Conservation (phyloP, 2,329 filamentous ascomycete genomes). For the Pseudogymnoascus verrucosus region DNA sequence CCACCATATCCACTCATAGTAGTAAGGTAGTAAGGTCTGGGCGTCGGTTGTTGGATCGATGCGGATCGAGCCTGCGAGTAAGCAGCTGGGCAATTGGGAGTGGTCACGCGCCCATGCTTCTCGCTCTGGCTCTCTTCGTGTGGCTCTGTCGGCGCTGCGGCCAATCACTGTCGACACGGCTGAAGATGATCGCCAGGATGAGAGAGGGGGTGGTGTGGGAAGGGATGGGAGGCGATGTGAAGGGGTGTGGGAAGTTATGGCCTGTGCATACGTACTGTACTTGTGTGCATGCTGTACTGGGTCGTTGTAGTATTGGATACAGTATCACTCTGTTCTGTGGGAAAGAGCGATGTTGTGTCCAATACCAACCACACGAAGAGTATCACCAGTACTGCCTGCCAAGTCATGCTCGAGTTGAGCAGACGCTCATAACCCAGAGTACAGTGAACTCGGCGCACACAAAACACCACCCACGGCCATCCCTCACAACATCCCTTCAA, state of each 20-base stretch:
- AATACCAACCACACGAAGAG: background rate
- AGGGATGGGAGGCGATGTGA: background rate
- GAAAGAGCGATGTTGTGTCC: background rate
- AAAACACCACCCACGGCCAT: background rate
- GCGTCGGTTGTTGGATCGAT: slow-evolving; percentile 5
- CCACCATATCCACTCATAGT: background rate
- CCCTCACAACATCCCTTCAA: background rate
- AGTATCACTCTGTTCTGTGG: background rate
- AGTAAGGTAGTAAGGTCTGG: background rate
- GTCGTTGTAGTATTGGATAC: slow-evolving; percentile 1
- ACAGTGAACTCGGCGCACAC: background rate
- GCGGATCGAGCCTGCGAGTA: background rate
- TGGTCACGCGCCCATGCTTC: background rate
- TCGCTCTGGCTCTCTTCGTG: background rate
- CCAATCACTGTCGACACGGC: background rate
- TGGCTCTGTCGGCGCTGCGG: background rate
- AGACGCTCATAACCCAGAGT: background rate
- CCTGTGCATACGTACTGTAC: background rate
- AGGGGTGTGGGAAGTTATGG: background rate
- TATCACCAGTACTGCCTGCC: background rate
- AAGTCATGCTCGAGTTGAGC: background rate
- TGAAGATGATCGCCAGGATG: background rate
- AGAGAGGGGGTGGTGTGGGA: background rate
- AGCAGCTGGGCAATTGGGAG: background rate
- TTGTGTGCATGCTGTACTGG: background rate